A percentile compares a stretch with the other conserved stretches of the same genome.
These are phyloP conservation scores for Waltiozyma sp. DNA, from an alignment of 1,139 yeast genomes.

Conservation along the genomic window DNA sequence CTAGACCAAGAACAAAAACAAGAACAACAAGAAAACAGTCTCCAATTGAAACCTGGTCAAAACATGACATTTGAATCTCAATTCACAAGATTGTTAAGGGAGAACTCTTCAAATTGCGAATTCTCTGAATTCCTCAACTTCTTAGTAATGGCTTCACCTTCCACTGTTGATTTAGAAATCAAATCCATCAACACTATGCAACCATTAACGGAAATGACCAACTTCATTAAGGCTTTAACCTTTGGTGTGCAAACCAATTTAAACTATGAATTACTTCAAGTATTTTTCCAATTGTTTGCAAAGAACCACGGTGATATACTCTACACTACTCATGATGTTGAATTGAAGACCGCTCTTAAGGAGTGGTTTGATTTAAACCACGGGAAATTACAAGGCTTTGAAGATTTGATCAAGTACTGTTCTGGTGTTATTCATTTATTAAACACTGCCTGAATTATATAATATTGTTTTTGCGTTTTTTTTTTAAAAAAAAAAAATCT, in stretches of 20 bases:
- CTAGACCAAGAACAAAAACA: slow-evolving; percentile 12
- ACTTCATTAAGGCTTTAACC: slow-evolving; percentile 56
- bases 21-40: slow-evolving; percentile 10
- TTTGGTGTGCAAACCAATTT: slow-evolving; percentile 45
- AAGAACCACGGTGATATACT: slow-evolving; percentile 78
- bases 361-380: slow-evolving; percentile 39
- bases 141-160: slow-evolving; percentile 60
- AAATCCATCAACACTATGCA: slow-evolving; percentile 57
- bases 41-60: slow-evolving; percentile 21
- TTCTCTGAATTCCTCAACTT: slow-evolving; percentile 41
- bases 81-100: slow-evolving; percentile 58
- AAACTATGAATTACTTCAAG: slow-evolving; percentile 53
- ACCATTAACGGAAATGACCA: slow-evolving; percentile 47
- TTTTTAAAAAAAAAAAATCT: too few species aligned
- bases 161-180: slow-evolving; percentile 75
- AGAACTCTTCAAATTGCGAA: slow-evolving; percentile 31
- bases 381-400: slow-evolving; percentile 39
- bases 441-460: slow-evolving; percentile 14
- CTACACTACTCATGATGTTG: slow-evolving; percentile 32
- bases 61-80: slow-evolving; percentile 51
- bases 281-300: slow-evolving; percentile 65
- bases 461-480: neutral
- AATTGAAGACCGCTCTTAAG: slow-evolving; percentile 33
- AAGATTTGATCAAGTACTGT: slow-evolving; percentile 68
- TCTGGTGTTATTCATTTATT: slow-evolving; percentile 70